Percentiles rank a stretch among this genome's conserved stretches.
phyloP scores from a whole-genome alignment of 495 filamentous ascomycete species.

The Sordaria brevicollis region DNA sequence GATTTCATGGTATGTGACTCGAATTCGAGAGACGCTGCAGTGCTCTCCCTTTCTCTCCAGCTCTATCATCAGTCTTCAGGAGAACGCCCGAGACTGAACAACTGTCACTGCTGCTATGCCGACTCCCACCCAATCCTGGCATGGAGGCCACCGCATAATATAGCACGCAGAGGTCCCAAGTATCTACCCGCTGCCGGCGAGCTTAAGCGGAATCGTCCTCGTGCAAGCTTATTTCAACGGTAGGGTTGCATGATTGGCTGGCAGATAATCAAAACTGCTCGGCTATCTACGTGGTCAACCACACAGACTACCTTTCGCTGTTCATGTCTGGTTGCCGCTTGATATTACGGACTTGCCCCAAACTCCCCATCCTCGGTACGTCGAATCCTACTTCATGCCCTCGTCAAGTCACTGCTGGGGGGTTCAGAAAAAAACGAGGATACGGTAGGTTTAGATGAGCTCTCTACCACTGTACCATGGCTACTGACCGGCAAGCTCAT shows the following conservation, averaged over 20 bases:
- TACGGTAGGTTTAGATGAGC: background rate
- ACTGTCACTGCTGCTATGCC: background rate
- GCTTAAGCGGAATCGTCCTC: background rate
- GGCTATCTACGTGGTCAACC: constrained; percentile 1
- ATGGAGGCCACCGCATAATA: background rate
- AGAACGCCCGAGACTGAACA: background rate
- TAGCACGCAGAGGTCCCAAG: background rate
- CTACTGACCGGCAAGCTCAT: background rate
- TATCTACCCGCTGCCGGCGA: background rate
- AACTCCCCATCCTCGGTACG: background rate
- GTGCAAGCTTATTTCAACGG: constrained; percentile 12
- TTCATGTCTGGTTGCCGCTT: background rate
- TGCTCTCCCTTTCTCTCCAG: background rate
- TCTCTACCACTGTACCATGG: background rate
- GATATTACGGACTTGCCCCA: background rate
- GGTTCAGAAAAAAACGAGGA: background rate
- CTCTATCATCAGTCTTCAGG: background rate
- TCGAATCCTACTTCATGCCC: background rate
- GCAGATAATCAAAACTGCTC: background rate
- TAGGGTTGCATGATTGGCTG: constrained; percentile 2
- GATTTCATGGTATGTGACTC: background rate
- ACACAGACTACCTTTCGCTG: background rate
- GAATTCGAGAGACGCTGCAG: background rate
- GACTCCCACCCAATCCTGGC: background rate
- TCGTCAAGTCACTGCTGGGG: background rate